These are phyloP conservation scores for Amauroascus niger DNA, from an alignment of 2,329 filamentous ascomycete species.

Conservation along the genomic window DNA sequence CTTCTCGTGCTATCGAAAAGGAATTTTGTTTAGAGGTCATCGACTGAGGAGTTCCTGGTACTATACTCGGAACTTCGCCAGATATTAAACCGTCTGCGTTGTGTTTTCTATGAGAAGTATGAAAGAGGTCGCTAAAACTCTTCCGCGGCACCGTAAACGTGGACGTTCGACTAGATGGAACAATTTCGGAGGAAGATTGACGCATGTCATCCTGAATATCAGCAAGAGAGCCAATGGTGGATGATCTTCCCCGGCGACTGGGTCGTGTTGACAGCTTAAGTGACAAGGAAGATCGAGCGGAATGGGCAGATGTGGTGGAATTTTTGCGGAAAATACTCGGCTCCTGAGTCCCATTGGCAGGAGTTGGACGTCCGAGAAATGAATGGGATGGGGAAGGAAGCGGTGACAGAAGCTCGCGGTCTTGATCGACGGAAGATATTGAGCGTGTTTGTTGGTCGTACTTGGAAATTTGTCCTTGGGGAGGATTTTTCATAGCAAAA, in stretches of 20 bases:
- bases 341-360: slow-evolving; percentile 37
- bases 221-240: slow-evolving; percentile 75
- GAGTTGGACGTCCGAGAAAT: slow-evolving; percentile 42
- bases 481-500: slow-evolving; percentile 62
- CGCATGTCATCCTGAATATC: slow-evolving; percentile 63
- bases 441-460: slow-evolving; percentile 18
- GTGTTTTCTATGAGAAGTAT: slow-evolving; percentile 63
- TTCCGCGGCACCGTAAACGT: slow-evolving; percentile 77
- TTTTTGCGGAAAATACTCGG: slow-evolving; percentile 48
- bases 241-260: slow-evolving; percentile 65
- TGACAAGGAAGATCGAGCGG: slow-evolving; percentile 48
- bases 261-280: slow-evolving; percentile 49
- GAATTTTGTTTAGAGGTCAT: slow-evolving; percentile 78
- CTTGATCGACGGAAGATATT: slow-evolving; percentile 22
- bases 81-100: slow-evolving; percentile 58
- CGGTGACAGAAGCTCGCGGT: slow-evolving; percentile 32
- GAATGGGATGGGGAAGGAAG: slow-evolving; percentile 44
- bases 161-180: slow-evolving; percentile 55
- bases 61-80: slow-evolving; percentile 50
- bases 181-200: slow-evolving; percentile 54
- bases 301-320: slow-evolving; percentile 57
- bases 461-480: slow-evolving; percentile 32
- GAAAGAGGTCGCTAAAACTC: slow-evolving; percentile 84
- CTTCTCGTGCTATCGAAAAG: slow-evolving; percentile 62
- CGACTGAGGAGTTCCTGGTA: slow-evolving; percentile 45